These are phyloP conservation scores for Pestalotiopsis sp. DNA, from an alignment of 2,329 filamentous ascomycete genomes.

Conservation along the genomic window DNA sequence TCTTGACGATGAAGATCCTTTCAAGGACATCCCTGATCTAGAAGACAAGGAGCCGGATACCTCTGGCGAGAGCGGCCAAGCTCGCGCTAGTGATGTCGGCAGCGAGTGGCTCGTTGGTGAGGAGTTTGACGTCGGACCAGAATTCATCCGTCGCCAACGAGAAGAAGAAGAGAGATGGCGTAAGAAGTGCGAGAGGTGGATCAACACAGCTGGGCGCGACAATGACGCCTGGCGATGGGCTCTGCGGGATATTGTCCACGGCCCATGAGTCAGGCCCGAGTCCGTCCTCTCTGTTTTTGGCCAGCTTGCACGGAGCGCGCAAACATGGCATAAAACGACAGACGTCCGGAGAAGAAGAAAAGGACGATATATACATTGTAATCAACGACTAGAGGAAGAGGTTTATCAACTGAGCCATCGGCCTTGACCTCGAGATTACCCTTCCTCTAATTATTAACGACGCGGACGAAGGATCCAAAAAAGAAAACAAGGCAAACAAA, in stretches of 20 bases:
- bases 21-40: slow-evolving; percentile 92
- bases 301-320: slow-evolving; percentile 5
- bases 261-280: slow-evolving; percentile 16
- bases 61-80: slow-evolving; percentile 47
- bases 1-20: slow-evolving; percentile 85
- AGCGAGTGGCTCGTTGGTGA: slow-evolving; percentile 89
- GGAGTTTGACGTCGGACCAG: slow-evolving; percentile 95
- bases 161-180: slow-evolving; percentile 93
- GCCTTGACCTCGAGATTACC: background rate
- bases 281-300: slow-evolving; percentile 1
- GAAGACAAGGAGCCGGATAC: slow-evolving; percentile 66
- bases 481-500: background rate
- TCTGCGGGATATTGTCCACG: slow-evolving; percentile 62
- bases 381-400: background rate
- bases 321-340: background rate
- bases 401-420: background rate
- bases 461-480: background rate
- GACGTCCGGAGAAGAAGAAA: background rate
- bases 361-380: slow-evolving; percentile 3
- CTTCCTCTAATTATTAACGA: background rate
- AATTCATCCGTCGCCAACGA: slow-evolving; percentile 85
- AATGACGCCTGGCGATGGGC: slow-evolving; percentile 77
- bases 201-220: slow-evolving; percentile 59
- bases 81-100: slow-evolving; percentile 62
- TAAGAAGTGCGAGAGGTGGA: slow-evolving; percentile 86